Conservation (phyloP, 2,329 filamentous ascomycete species). For the Talaromyces verruculosus region DNA sequence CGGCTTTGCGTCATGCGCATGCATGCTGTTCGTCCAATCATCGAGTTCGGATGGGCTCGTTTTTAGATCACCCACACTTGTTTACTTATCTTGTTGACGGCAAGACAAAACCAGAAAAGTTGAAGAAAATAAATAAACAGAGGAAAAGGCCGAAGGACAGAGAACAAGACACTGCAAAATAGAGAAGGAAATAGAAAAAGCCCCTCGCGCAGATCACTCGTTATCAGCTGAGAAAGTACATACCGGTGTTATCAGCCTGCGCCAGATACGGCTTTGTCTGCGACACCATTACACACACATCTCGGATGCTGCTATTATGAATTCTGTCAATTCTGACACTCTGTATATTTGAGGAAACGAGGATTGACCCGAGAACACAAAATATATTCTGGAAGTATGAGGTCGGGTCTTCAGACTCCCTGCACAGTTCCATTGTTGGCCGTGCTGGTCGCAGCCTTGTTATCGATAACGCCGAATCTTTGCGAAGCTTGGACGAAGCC, state of each 20-base stretch:
- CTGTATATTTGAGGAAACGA: background rate
- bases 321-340: background rate
- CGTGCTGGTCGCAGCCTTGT: conserved; percentile 17
- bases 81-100: background rate
- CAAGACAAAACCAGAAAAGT: background rate
- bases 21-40: background rate
- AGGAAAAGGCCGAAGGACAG: background rate
- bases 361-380: background rate
- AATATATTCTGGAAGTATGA: conserved; percentile 6
- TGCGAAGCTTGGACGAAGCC: conserved; percentile 18
- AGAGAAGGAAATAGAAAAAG: background rate
- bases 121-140: background rate
- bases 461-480: conserved; percentile 17
- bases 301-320: conserved; percentile 4
- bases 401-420: conserved; percentile 16
- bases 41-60: conserved; percentile 23
- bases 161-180: background rate
- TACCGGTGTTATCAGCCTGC: background rate
- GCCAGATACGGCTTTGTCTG: background rate
- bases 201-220: background rate
- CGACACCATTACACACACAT: background rate
- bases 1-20: conserved; percentile 6
- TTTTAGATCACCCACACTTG: background rate
- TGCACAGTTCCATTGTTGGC: conserved; percentile 18
- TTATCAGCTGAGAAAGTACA: conserved; percentile 1